Evolutionary conservation across 495 filamentous ascomycete species (phyloP), one percentile per base, ranked within the genome.

Genomic region (Thermochaetoides thermophila): DNA sequence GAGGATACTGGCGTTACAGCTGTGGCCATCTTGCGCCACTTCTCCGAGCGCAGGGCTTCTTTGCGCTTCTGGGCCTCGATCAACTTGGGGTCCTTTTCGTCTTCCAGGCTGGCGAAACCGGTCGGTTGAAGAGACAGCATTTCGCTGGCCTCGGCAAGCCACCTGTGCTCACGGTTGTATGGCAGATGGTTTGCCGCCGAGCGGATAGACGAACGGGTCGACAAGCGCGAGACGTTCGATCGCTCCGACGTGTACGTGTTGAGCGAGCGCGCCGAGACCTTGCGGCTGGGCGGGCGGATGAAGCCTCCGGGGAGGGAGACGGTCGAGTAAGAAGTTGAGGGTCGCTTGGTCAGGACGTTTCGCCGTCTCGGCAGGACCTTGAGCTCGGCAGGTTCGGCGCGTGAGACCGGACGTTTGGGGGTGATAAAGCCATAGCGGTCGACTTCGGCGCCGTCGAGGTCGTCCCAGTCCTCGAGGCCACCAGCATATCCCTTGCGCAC

Each of bases 1-100:
- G 1, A 21, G 22, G 30, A 6, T 3, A 2, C 17, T 12, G 30
- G 29, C 3, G 46, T 67, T 25, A 72, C 63, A 12, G 77, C 65
- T 42, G 74, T 79, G 14, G 87, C 91, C 89, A 99, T 99, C 55
- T 86, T 91, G 27, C 77, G 66, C 89, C 89, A 99, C 46, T 99
- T 99, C 46, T 93, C 85, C 25, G 91, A 76, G 9, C 89, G 68
- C 37, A 73, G 65, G 61, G 71, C 74, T 52, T 97, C 89, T 46
- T 85, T 89, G 46, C 71, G 72, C 44, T 79, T 84, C 31, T 75
- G 37, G 23, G 58, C 68, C 37, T 73, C 69, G 12, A 68, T 59
- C 2, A 57, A 56, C 37, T 64, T 70, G n/a, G 69, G 68, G 7
- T 54, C 62, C 34, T 76, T 71, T 11, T 65, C 66, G 35, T 76